Evolutionary conservation across 805 yeast species (phyloP), one percentile per base, ranked within the genome.

Genomic region (Clavispora vitiphila): DNA sequence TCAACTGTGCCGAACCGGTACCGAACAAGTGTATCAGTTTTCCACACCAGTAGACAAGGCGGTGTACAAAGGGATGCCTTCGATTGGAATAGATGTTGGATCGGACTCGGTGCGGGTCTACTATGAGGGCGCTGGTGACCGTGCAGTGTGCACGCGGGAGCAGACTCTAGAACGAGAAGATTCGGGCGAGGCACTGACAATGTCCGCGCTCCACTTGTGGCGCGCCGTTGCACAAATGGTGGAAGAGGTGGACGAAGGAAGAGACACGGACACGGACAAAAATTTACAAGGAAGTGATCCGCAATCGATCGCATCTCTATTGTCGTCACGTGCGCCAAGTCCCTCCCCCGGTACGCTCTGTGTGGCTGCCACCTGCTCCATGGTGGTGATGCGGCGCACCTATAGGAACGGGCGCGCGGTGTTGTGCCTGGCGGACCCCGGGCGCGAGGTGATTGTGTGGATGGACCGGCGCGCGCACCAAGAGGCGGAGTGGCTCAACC

Each of bases 311-410:
- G n/a, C n/a, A n/a, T n/a, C n/a, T n/a, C n/a, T n/a, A n/a, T n/a
- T n/a, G n/a, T n/a, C n/a, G n/a, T n/a, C n/a, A n/a, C n/a, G n/a
- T n/a, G n/a, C n/a, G n/a, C n/a, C n/a, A n/a, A n/a, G n/a, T n/a
- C n/a, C n/a, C n/a, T n/a, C n/a, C n/a, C n/a, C n/a, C n/a, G 30
- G 35, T 27, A 12, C 61, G 67, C 1, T 55, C 69, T 23, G 67
- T 5, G 66, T 74, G 6, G 70, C 78, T 2, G 83, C 84, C 4
- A 79, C 85, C 1, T 79, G 85, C 45, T 78, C 83, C 0, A 60
- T 78, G 66, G 83, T 74, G 9, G 76, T 77, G 1, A 57, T 65
- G 51, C 49, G 53, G 41, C 53, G 53, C 23, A 42, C 49, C 2
- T 30, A 29, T 1, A 40, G 39, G 1, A 45, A 43, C 2, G 54